These are phyloP conservation scores for Monilinia vaccinii-corymbosi DNA, from an alignment of 2,329 filamentous ascomycete species.

Conservation along the genomic window DNA sequence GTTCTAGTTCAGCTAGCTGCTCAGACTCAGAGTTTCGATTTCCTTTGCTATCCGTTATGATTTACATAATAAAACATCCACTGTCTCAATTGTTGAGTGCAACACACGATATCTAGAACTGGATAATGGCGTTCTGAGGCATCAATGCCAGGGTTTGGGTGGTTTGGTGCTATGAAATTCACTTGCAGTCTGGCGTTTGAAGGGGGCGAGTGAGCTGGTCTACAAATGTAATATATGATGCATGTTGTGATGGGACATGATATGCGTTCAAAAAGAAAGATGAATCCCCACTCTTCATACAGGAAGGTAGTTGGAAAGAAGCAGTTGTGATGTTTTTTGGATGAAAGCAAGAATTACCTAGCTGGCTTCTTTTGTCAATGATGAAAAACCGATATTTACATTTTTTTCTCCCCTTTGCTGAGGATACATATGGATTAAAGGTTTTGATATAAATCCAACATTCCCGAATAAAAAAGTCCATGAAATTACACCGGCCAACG, in stretches of 20 bases:
- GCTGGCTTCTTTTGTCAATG: background rate
- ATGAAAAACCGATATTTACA: too few species aligned
- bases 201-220: background rate
- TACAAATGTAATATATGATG: background rate
- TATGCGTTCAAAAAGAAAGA: background rate
- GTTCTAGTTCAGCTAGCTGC: slow-evolving; percentile 6
- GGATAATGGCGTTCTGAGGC: slow-evolving; percentile 2
- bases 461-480: too few species aligned
- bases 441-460: too few species aligned
- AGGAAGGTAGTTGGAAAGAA: background rate
- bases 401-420: background rate
- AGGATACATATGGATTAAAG: too few species aligned
- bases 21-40: slow-evolving; percentile 2
- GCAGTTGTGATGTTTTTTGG: background rate
- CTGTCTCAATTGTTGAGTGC: slow-evolving; percentile 23
- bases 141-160: background rate
- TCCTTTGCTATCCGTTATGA: slow-evolving; percentile 8
- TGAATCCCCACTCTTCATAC: slow-evolving; percentile 8
- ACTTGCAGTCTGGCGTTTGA: background rate
- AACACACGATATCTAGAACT: slow-evolving; percentile 24
- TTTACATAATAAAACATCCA: slow-evolving; percentile 8
- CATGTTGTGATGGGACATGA: background rate
- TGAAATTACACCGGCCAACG: too few species aligned
- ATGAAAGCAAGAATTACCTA: background rate
- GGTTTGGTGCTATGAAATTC: background rate